phyloP scores from a whole-genome alignment of 1,284 basidiomycete genomes.

The Malassezia arunalokei region DNA sequence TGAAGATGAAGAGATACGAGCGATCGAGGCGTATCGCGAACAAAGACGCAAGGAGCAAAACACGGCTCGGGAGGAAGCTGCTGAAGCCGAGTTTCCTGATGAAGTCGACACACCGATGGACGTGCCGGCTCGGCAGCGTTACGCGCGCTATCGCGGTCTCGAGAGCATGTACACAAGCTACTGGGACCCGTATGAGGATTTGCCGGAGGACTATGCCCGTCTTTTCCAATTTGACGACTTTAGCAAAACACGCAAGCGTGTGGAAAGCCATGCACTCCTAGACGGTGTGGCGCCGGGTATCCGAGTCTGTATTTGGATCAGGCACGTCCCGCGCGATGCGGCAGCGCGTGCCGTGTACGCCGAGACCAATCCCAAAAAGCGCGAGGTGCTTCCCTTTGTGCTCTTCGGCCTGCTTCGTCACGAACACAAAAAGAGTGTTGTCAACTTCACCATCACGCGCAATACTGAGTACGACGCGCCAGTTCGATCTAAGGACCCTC shows the following conservation, averaged over 20 bases:
- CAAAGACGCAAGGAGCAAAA: conserved; percentile 71
- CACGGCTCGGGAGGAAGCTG: conserved; percentile 55
- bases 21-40: conserved; percentile 55
- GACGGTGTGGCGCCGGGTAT: conserved; percentile 31
- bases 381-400: conserved; percentile 53
- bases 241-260: conserved; percentile 66
- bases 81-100: conserved; percentile 79
- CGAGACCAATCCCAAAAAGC: neutral
- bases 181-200: conserved; percentile 94
- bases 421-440: conserved; percentile 87
- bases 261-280: conserved; percentile 48
- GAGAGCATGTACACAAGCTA: conserved; percentile 84
- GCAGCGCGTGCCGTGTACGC: conserved; percentile 23
- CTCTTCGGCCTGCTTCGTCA: conserved; percentile 79
- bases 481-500: conserved; percentile 83
- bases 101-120: conserved; percentile 94
- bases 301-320: conserved; percentile 25
- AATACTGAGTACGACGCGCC: conserved; percentile 87
- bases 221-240: conserved; percentile 98
- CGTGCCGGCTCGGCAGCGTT: conserved; percentile 68
- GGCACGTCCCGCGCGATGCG: conserved; percentile 28
- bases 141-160: conserved; percentile 83
- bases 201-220: conserved; percentile 81
- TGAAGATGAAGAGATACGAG: conserved; percentile 45
- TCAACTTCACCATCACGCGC: conserved; percentile 83